Evolutionary conservation across 2,329 filamentous ascomycete species (phyloP), one percentile per base, ranked within the genome.

Genomic region (Talaromyces sp.): DNA sequence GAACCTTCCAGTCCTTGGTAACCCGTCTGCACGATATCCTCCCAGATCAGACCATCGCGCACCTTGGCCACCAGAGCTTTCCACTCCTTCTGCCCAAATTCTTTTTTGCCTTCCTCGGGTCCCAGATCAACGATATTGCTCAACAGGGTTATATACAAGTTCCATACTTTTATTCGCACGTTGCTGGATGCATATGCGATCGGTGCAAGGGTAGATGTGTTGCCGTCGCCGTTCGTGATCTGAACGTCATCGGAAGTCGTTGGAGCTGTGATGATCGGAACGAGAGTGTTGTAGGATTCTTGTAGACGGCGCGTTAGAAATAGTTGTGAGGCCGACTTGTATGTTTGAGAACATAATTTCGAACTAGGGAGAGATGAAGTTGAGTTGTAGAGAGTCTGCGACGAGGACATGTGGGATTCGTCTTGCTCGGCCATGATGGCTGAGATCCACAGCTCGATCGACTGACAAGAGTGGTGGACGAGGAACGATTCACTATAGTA

Each of bases 101-200:
- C 85, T 58, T 88, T 86, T 79, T 95, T 96, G 57, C 93, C 95
- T 75, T 97, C 93, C 68, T 96, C 91, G 1, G 90, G 83, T 62
- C 92, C 92, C 72, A 98, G 82, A 71, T 98, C 93, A 39, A 96
- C 82, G 66, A 97, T 89, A 42, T 92, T 90, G 79, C 97, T 96
- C 66, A 98, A 82, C 58, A 97, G 89, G 18, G 93, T 96, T 67
- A 98, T 84, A 75, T 98, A 99, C 70, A 99, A 83, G 76, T 92
- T 96, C 95, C 95, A 99, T 66, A 98, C 89, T 77, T 98, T 99
- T 75, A 96, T 89, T 67, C 93, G 84, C 63, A 91, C 95, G 35
- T 88, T 90, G 67, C 89, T 86, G 46, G 90, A 93, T 60, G 92
- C 92, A 66, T 84, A 86, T 60, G 91, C 88, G 60, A 97, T 87